Conservation (phyloP, 2,329 filamentous ascomycete genomes). For the Alternaria sp. region DNA sequence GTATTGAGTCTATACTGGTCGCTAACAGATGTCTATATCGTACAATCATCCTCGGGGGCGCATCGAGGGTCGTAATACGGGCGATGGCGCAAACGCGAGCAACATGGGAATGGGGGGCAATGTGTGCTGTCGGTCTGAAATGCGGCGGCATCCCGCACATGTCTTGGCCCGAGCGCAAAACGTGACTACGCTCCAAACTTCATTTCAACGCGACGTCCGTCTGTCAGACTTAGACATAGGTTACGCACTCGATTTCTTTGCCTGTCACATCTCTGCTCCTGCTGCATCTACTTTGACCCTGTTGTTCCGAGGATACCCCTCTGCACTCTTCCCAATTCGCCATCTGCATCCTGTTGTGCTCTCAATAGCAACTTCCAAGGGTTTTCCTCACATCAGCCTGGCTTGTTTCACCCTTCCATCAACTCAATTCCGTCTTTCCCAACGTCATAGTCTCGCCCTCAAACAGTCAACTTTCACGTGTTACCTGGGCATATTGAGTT, state of each 20-base stretch:
- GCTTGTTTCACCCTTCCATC: constrained; percentile 21
- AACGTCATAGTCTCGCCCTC: constrained; percentile 7
- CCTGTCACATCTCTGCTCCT: constrained; percentile 2
- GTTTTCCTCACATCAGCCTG: constrained; percentile 34
- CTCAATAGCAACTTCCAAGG: constrained; percentile 21
- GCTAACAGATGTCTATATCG: constrained; percentile 49
- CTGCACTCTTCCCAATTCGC: constrained; percentile 16
- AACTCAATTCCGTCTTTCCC: constrained; percentile 16
- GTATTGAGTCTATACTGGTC: constrained; percentile 49
- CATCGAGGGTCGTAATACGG: constrained; percentile 37
- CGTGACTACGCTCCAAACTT: constrained; percentile 28
- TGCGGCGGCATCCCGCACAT: constrained; percentile 22
- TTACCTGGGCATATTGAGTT: constrained; percentile 8
- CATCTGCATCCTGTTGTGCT: constrained; percentile 22
- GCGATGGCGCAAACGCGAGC: constrained; percentile 31
- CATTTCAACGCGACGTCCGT: constrained; percentile 17
- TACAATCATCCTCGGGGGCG: constrained; percentile 52
- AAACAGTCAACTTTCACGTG: constrained; percentile 1
- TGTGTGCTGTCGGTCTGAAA: constrained; percentile 20
- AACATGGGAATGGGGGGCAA: constrained; percentile 25
- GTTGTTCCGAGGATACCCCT: background rate
- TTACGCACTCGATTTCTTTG: background rate
- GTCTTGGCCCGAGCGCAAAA: constrained; percentile 31
- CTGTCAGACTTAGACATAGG: constrained; percentile 7
- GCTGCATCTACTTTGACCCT: background rate